phyloP scores from a whole-genome alignment of 192 early-diverging fungal genomes.

The Coemansia sp. region DNA sequence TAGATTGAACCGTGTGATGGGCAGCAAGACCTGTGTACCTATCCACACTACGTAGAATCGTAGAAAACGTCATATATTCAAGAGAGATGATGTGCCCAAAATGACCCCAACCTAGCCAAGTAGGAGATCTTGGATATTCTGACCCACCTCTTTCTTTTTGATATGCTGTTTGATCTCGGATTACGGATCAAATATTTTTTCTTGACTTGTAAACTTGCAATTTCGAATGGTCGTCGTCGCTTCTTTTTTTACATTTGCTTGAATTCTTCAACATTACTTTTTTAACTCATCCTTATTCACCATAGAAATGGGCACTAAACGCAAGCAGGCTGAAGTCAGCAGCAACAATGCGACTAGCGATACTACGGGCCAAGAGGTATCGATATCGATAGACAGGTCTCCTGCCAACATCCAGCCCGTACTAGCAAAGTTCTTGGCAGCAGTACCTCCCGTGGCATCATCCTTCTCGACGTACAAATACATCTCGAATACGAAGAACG shows the following conservation, averaged over 20 bases:
- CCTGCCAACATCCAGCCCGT: constrained; percentile 51
- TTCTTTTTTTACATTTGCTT: neutral
- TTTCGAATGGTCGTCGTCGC: neutral
- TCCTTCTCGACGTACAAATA: constrained; percentile 43
- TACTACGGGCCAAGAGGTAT: constrained; percentile 13
- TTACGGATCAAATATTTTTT: constrained; percentile 14
- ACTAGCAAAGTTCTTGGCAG: constrained; percentile 42
- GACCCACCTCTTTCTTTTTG: neutral
- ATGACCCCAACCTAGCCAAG: neutral
- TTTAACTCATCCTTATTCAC: neutral
- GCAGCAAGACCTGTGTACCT: no score
- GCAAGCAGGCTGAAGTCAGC: constrained; percentile 27
- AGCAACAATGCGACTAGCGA: neutral
- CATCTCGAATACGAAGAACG: constrained; percentile 15
- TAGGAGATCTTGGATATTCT: neutral
- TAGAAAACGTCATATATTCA: no score
- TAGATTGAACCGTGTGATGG: no score
- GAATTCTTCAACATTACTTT: neutral
- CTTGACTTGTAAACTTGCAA: neutral
- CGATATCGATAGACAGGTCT: constrained; percentile 39
- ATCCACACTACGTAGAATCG: no score
- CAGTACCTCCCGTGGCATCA: constrained; percentile 41
- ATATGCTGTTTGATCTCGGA: neutral
- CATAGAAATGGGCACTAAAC: constrained; percentile 33
- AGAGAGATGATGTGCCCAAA: neutral